Evolutionary conservation across 805 yeast species (phyloP).

Genomic region (Candida wancherniae): DNA sequence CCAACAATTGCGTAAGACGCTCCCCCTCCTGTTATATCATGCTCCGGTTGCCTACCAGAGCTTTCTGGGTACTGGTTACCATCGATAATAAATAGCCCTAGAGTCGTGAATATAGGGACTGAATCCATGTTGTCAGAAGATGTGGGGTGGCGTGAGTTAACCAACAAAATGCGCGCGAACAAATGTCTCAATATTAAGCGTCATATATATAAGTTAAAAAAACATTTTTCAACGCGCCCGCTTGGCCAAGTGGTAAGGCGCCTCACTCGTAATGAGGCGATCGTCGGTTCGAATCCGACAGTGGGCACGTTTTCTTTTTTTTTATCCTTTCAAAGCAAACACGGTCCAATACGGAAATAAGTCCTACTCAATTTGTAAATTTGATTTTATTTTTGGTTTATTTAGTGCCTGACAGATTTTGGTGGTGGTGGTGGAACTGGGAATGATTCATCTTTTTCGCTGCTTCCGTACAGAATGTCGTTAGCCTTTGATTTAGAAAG

Average conservation of each 20-base stretch:
- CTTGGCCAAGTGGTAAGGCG: constrained; percentile 54
- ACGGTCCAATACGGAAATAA: neutral
- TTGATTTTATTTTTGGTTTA: neutral
- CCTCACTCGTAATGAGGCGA: constrained; percentile 53
- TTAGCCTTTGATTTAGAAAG: constrained; percentile 35
- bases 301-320: constrained; percentile 36
- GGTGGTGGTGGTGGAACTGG: constrained; percentile 26
- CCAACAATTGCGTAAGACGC: constrained; percentile 81
- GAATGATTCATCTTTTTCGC: constrained; percentile 1
- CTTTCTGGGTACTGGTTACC: constrained; percentile 60
- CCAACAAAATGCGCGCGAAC: too few species aligned
- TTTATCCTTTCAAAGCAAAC: neutral
- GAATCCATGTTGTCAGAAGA: constrained; percentile 1
- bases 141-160: neutral
- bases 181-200: too few species aligned
- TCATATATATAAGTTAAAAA: too few species aligned
- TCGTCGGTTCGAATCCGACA: constrained; percentile 52
- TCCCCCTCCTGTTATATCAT: constrained; percentile 80
- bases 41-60: constrained; percentile 28
- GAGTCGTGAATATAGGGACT: constrained; percentile 46
- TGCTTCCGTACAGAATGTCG: constrained; percentile 20
- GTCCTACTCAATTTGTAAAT: neutral
- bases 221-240: too few species aligned
- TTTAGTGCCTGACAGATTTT: constrained; percentile 2
- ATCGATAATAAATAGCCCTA: constrained; percentile 90